phyloP scores from a whole-genome alignment of 768 basidiomycete genomes.

The Gloeopeniophorella convolvens region DNA sequence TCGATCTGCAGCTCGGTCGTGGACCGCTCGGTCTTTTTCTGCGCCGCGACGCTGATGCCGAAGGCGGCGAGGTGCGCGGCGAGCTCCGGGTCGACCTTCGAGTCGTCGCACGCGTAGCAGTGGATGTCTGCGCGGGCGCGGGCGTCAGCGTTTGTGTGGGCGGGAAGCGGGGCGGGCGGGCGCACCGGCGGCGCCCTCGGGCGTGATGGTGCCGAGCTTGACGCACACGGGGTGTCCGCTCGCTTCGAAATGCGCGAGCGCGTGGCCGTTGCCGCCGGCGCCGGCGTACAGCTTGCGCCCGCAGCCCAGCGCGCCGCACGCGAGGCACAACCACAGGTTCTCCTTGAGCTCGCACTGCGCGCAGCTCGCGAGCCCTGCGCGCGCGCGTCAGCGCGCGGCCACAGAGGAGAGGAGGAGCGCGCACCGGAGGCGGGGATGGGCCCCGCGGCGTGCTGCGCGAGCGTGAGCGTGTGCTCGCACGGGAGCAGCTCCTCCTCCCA shows the following conservation, averaged over 20 bases:
- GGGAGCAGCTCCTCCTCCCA: constrained; percentile 93
- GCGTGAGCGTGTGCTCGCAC: constrained; percentile 72
- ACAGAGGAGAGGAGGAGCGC: background rate
- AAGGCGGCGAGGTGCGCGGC: constrained; percentile 69
- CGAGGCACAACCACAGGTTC: constrained; percentile 94
- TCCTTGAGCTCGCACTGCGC: constrained; percentile 76
- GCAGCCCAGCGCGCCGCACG: constrained; percentile 86
- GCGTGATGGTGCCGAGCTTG: constrained; percentile 94
- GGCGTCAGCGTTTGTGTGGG: background rate
- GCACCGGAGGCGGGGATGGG: constrained; percentile 51
- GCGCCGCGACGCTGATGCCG: constrained; percentile 77
- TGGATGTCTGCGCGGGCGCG: constrained; percentile 67
- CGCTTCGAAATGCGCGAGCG: constrained; percentile 65
- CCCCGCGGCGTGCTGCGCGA: constrained; percentile 43
- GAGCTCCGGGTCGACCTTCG: constrained; percentile 71
- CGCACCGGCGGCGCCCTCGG: constrained; percentile 85
- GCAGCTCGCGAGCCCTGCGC: constrained; percentile 82
- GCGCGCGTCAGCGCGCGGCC: too few relatives aligned
- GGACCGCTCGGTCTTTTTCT: constrained; percentile 90
- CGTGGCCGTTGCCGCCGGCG: constrained; percentile 83
- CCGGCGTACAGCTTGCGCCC: constrained; percentile 84
- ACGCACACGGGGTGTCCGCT: constrained; percentile 78
- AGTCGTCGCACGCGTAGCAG: constrained; percentile 88
- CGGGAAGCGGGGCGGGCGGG: background rate
- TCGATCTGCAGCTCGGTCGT: constrained; percentile 99